Evolutionary conservation across 805 yeast species (phyloP).

Genomic region (Yarrowia phangngaensis): DNA sequence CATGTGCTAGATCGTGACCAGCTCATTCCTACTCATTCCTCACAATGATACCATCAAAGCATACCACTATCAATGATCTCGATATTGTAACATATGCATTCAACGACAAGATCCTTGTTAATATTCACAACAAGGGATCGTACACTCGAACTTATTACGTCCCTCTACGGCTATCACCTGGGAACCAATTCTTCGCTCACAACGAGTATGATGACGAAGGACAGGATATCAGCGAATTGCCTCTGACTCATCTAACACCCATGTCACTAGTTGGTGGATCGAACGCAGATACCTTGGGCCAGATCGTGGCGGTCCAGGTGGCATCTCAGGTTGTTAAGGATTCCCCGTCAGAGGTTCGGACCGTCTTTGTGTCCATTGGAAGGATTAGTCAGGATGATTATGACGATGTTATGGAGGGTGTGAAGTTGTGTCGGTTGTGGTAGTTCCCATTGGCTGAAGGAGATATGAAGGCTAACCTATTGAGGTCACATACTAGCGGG

Average conservation of each 20-base stretch:
- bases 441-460: too few relatives aligned
- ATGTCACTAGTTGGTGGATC: slow-evolving; percentile 32
- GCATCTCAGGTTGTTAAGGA: slow-evolving; percentile 17
- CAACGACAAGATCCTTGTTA: slow-evolving; percentile 36
- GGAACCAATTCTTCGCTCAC: slow-evolving; percentile 22
- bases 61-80: slow-evolving; percentile 31
- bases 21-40: slow-evolving; percentile 11
- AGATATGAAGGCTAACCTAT: too few relatives aligned
- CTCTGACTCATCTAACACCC: slow-evolving; percentile 34
- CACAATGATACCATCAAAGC: slow-evolving; percentile 21
- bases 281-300: slow-evolving; percentile 25
- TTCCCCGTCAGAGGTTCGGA: slow-evolving; percentile 16
- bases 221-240: slow-evolving; percentile 27
- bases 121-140: slow-evolving; percentile 37
- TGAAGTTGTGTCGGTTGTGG: slow-evolving; percentile 13
- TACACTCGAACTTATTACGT: slow-evolving; percentile 35
- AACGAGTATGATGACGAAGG: slow-evolving; percentile 22
- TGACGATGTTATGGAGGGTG: slow-evolving; percentile 5
- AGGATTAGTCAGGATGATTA: slow-evolving; percentile 13
- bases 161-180: slow-evolving; percentile 29
- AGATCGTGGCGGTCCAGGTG: slow-evolving; percentile 22
- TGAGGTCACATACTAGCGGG: too few relatives aligned
- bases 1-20: too few relatives aligned
- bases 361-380: slow-evolving; percentile 16
- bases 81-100: slow-evolving; percentile 37